Base-by-base conservation (phyloP, 495 filamentous ascomycete species). In the Rhizodiscina lignyota region DNA sequence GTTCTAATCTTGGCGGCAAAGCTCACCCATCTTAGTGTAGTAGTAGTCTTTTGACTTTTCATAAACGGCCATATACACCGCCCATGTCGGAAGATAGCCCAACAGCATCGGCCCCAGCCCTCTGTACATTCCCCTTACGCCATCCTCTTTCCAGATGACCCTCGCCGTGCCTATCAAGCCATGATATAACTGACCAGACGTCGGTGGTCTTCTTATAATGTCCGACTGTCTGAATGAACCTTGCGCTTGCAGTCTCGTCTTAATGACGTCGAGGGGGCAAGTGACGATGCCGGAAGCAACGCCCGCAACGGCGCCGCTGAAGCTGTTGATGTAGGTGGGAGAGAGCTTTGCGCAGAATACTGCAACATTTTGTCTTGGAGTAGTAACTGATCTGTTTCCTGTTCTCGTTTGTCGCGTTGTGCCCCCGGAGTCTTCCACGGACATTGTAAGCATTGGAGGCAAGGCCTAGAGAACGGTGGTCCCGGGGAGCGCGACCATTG, bases 241-340 rank as follows among this genome's bases (percentile, higher is more conserved):
- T 53, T 96, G 91, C 21, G 87, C 91, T 55, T 99, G 89, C 34
- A 99, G 58, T 54, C 94, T 94, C 30, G 89, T 99, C 61, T 99
- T 99, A 51, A 99, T 96, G 34, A 99, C 89, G 65, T 99, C 89
- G 36, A 99, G 71, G 15, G 89, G 89, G 51, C 89, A 99, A 29
- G 89, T 96, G 43, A 94, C 83, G 27, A 96, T 70, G 5, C 89
- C 89, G 3, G 85, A 92, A 4, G 79, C 80, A 41, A 94, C 78
- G 36, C 89, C 89, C 34, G 85, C 87, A 24, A 77, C 64, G 6
- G 83, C 91, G 30, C 89, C 89, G 24, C 83, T 73, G 28, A 94
- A 62, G 30, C 81, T 67, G 49, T 72, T 63, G 21, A 79, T 57
- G 33, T 57, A 66, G 13, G 54, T 54, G 22, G 62, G 57, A 11